Conservation (phyloP, 768 basidiomycete species). For the Saitozyma podzolica region DNA sequence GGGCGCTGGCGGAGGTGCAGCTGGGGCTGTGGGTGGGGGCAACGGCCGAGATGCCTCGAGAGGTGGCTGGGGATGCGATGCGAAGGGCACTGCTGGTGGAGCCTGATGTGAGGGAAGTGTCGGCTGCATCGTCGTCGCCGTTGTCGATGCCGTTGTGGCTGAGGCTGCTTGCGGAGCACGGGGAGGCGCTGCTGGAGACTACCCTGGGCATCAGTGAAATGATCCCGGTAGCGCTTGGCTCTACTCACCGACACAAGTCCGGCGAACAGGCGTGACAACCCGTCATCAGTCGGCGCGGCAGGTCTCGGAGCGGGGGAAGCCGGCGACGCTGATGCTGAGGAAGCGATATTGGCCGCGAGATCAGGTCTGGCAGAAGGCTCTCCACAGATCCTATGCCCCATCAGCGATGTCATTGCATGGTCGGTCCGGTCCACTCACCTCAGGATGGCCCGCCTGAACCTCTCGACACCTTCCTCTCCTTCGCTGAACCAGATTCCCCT, state of each 20-base stretch:
- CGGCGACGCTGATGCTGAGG: slow-evolving; percentile 6
- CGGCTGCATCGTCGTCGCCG: not conserved
- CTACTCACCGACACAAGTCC: slow-evolving; percentile 26
- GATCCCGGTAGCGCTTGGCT: not conserved
- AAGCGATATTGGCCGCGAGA: not conserved
- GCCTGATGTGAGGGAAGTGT: not conserved
- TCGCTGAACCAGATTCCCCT: slow-evolving; percentile 41
- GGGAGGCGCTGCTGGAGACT: not conserved
- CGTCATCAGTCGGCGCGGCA: slow-evolving; percentile 17
- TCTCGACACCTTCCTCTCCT: slow-evolving; percentile 20
- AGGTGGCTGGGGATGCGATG: not conserved
- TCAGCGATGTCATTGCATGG: not conserved
- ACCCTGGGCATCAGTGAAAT: not conserved
- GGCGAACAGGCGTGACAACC: slow-evolving; percentile 36
- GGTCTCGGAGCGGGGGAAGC: slow-evolving; percentile 1
- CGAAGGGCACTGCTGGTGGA: slow-evolving; percentile 2
- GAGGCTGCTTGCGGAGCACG: not conserved
- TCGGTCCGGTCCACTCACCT: slow-evolving; percentile 16
- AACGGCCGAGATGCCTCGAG: not conserved
- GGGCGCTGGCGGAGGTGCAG: not conserved
- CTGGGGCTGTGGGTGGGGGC: not conserved
- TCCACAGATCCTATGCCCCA: slow-evolving; percentile 34
- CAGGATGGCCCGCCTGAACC: slow-evolving; percentile 26
- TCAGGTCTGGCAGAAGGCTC: slow-evolving; percentile 22
- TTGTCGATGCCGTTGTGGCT: not conserved